These are phyloP conservation scores for Cicer pinnatifidum DNA, from an alignment of 306 rosid species.

Conservation along the genomic window DNA sequence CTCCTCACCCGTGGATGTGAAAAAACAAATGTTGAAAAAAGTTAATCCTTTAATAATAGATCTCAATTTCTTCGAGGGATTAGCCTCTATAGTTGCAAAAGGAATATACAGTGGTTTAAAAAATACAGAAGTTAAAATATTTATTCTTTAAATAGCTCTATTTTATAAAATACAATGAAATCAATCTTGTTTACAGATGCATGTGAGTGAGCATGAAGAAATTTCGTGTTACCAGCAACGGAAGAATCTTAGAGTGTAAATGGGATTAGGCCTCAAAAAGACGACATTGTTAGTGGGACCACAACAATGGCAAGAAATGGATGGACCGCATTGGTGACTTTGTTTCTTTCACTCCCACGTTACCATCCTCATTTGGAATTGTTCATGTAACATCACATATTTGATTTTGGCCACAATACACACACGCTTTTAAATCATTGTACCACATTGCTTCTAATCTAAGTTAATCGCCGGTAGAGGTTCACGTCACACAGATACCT, in stretches of 20 bases:
- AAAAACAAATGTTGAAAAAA: too few species aligned
- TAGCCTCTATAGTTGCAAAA: too few species aligned
- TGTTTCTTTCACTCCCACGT: slow-evolving; percentile 3
- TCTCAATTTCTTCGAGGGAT: too few species aligned
- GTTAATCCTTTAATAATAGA: too few species aligned
- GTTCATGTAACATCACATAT: neutral
- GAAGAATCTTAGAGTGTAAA: neutral
- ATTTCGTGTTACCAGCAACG: neutral
- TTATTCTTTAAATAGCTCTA: neutral
- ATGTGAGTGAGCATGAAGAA: neutral
- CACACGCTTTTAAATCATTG: slow-evolving; percentile 15
- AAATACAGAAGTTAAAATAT: neutral
- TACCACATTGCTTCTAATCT: slow-evolving; percentile 18
- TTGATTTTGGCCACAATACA: slow-evolving; percentile 24
- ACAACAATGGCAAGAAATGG: slow-evolving; percentile 11
- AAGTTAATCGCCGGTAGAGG: neutral
- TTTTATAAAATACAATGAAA: neutral
- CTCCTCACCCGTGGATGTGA: too few species aligned
- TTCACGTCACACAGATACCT: neutral
- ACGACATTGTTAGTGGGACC: slow-evolving; percentile 10
- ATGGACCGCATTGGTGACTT: slow-evolving; percentile 20
- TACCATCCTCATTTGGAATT: neutral
- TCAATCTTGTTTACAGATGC: neutral
- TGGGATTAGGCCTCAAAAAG: neutral
- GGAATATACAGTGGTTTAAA: too few species aligned